Conservation (phyloP, 2,329 filamentous ascomycete genomes). For the Ilyonectria mors-panacis region DNA sequence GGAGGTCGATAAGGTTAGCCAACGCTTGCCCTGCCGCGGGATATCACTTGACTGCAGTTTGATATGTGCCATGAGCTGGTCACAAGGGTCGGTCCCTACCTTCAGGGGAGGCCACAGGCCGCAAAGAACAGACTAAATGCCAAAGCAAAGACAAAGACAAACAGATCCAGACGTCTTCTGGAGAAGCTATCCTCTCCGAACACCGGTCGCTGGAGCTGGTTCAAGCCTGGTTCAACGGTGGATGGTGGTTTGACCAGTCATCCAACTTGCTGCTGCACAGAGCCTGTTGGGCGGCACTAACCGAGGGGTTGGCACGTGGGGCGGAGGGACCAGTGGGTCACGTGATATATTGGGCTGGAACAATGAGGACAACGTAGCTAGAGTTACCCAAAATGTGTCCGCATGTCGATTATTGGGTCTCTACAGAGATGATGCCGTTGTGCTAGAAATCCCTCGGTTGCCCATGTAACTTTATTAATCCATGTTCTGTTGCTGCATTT, state of each 20-base stretch:
- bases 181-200: slow-evolving; percentile 15
- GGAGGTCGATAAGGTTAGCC: slow-evolving; percentile 32
- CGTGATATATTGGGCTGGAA: slow-evolving; percentile 33
- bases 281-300: slow-evolving; percentile 48
- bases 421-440: neutral
- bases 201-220: slow-evolving; percentile 18
- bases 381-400: neutral
- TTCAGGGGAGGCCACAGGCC: neutral
- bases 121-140: slow-evolving; percentile 1
- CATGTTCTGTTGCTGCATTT: neutral
- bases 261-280: slow-evolving; percentile 36
- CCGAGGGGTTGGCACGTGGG: slow-evolving; percentile 50
- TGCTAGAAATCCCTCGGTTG: neutral
- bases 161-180: neutral
- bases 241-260: slow-evolving; percentile 28
- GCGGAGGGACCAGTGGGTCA: slow-evolving; percentile 35
- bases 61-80: neutral
- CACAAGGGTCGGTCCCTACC: slow-evolving; percentile 4
- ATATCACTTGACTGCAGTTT: slow-evolving; percentile 6
- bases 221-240: slow-evolving; percentile 23
- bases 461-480: too few species aligned
- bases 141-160: neutral
- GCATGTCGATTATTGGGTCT: neutral
- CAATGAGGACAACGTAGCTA: neutral
- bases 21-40: slow-evolving; percentile 10